Evolutionary conservation across 441 rosid genomes (phyloP), one percentile per base, ranked within the genome.

Genomic region (Corymbia citriodora): DNA sequence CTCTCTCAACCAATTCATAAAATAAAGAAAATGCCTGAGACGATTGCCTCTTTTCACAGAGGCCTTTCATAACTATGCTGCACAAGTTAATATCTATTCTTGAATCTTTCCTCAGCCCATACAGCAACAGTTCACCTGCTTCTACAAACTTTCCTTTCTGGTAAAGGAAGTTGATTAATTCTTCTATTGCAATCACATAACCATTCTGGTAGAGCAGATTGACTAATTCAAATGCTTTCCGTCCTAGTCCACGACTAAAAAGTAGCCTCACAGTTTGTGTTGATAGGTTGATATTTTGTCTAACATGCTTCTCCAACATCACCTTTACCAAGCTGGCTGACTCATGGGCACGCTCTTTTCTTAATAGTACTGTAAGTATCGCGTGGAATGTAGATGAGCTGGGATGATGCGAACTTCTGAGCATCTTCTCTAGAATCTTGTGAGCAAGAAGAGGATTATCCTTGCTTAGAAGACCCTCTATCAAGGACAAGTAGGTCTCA

Each of bases 11-110:
- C 92, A 96, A 90, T 89, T 95, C 95, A 81, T 94, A 93, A 91
- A 93, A 96, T 94, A 96, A 92, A 79, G 91, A 88, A 92, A 96
- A 96, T 88, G 98, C 99, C 92, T 96, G 98, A 68, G 94, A 89
- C 90, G 92, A 93, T 90, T 92, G 95, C 90, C 91, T 94, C 87
- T 55, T 74, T 93, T 91, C 93, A 92, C 97, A 97, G 55, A 97
- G 97, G 91, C 94, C 96, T 92, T 93, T 93, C 87, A 96, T 92
- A 86, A 96, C 94, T 17, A 70, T 90, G 88, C 92, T 89, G 92
- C 96, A 96, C 70, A 90, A 86, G 57, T 92, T 91, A 53, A 90
- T 88, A 86, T 93, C 93, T 87, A 95, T 91, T 87, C 86, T 91
- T 82, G 94, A 94, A 92, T 94, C 88, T 92, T 94, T 95, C 92